These are phyloP conservation scores for Pyronema domesticum DNA, from an alignment of 495 filamentous ascomycete genomes.

Conservation along the genomic window DNA sequence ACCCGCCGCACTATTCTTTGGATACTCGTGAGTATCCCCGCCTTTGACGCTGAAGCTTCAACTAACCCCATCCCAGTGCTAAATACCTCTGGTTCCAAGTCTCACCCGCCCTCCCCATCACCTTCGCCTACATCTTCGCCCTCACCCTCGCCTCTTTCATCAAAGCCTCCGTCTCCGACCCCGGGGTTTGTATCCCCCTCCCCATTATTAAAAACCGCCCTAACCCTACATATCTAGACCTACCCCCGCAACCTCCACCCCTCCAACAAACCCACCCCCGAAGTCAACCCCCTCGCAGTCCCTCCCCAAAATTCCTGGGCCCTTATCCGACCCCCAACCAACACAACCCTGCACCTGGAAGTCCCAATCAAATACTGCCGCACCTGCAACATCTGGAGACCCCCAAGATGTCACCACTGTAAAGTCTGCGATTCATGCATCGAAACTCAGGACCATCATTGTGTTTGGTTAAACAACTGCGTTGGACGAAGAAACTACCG, in stretches of 20 bases:
- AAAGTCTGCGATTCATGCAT: constrained; percentile 92
- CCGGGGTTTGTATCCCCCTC: constrained; percentile 48
- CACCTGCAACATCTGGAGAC: constrained; percentile 90
- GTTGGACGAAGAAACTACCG: constrained; percentile 94
- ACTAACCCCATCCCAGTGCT: constrained; percentile 31
- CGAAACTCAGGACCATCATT: constrained; percentile 96
- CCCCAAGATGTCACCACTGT: constrained; percentile 87
- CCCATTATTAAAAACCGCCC: neutral
- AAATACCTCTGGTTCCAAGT: constrained; percentile 81
- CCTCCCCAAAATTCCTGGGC: constrained; percentile 84
- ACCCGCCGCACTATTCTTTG: constrained; percentile 66
- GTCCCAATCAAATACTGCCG: constrained; percentile 96
- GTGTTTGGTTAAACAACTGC: constrained; percentile 98
- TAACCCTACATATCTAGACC: constrained; percentile 8
- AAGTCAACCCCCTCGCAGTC: constrained; percentile 61
- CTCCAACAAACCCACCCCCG: constrained; percentile 39
- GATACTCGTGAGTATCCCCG: constrained; percentile 44
- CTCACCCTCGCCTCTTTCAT: constrained; percentile 83
- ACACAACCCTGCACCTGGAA: constrained; percentile 53
- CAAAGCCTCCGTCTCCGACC: constrained; percentile 78
- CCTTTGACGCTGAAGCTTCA: neutral
- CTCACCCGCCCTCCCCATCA: constrained; percentile 77
- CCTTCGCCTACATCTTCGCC: constrained; percentile 79
- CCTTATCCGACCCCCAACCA: constrained; percentile 54
- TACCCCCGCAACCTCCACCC: constrained; percentile 33